phyloP scores from a whole-genome alignment of 331 rosid genomes.

The Malus hybrid region DNA sequence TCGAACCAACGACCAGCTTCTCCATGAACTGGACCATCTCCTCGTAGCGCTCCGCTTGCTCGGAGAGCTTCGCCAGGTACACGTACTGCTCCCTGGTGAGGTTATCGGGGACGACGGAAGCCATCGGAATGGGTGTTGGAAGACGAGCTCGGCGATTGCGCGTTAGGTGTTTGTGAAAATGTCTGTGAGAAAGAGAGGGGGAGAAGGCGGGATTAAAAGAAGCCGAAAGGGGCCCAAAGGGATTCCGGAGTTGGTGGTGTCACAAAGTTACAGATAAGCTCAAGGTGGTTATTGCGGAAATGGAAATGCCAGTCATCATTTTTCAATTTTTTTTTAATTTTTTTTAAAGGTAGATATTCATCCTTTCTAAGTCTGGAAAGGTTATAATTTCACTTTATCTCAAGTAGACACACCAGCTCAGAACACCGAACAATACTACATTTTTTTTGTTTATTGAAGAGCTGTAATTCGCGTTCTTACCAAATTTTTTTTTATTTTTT shows the following conservation, averaged over 20 bases:
- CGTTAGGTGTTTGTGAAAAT: background rate
- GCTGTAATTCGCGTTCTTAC: accelerated
- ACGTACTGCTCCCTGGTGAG: conserved; percentile 61
- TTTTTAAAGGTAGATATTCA: background rate
- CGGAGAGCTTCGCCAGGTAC: conserved; percentile 67
- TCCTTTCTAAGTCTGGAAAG: accelerated
- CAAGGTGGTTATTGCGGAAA: background rate
- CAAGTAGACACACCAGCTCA: accelerated
- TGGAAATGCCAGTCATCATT: background rate
- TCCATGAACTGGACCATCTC: conserved; percentile 89
- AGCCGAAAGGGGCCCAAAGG: background rate
- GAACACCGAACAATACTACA: accelerated
- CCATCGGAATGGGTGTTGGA: conserved; percentile 26
- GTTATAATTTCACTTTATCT: too few relatives aligned
- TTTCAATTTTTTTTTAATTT: background rate
- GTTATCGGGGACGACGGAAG: conserved; percentile 37
- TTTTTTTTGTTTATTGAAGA: too few relatives aligned
- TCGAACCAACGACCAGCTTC: conserved; percentile 51
- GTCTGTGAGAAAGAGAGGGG: background rate
- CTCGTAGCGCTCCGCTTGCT: conserved; percentile 79
- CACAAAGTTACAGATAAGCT: background rate
- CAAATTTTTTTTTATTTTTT: too few relatives aligned
- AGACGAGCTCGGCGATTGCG: background rate
- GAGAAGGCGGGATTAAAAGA: background rate
- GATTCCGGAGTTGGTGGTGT: background rate